Conservation (phyloP, 163 green algal genomes). For the Scenedesmus sp. region DNA sequence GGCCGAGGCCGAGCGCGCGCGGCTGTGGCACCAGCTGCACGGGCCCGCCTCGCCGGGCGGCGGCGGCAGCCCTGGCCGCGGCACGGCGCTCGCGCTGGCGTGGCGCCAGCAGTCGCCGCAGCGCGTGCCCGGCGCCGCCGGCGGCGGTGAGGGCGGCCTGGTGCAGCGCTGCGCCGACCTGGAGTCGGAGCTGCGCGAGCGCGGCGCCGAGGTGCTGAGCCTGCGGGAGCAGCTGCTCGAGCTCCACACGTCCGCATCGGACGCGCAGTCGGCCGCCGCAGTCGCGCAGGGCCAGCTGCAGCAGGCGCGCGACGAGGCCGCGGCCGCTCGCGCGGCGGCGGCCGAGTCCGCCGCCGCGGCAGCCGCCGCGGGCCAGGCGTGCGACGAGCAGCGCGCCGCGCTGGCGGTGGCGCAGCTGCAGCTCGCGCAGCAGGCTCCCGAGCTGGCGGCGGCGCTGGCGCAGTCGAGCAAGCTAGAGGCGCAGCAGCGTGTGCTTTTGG, state of each 20-base stretch:
- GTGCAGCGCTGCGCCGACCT: slow-evolving; percentile 7
- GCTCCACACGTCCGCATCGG: slow-evolving; percentile 27
- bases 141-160: background rate
- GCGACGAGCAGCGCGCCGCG: background rate
- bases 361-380: background rate
- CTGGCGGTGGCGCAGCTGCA: slow-evolving; percentile 24
- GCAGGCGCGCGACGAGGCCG: background rate
- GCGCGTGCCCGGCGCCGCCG: background rate
- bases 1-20: background rate
- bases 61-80: no score
- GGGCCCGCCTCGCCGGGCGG: background rate
- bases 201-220: background rate
- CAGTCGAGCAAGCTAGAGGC: slow-evolving; percentile 25
- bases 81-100: no score
- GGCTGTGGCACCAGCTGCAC: slow-evolving; percentile 21
- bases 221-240: slow-evolving; percentile 35
- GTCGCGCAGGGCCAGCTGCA: slow-evolving; percentile 12
- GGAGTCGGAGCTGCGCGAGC: slow-evolving; percentile 12
- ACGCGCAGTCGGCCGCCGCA: slow-evolving; percentile 14
- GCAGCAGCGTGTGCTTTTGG: slow-evolving; percentile 28
- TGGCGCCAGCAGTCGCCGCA: slow-evolving; percentile 4
- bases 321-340: background rate
- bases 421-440: background rate
- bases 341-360: background rate
- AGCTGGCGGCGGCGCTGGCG: background rate